Conservation (phyloP, 2,329 filamentous ascomycete genomes). For the Cordyceps fumosorosea region DNA sequence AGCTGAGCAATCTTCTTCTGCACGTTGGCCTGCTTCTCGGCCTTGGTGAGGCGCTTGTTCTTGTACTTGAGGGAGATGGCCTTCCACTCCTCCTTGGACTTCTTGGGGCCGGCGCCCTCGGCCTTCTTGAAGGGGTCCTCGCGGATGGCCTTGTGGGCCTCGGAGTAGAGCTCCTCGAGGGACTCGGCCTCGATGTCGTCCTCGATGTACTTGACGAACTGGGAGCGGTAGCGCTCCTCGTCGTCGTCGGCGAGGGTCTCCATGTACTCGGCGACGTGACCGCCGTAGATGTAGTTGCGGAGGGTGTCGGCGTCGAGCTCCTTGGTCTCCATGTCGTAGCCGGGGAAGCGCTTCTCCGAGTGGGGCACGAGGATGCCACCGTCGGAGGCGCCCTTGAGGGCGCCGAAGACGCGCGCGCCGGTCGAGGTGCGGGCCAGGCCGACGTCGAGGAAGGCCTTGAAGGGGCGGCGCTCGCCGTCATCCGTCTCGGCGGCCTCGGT, state of each 20-base stretch:
- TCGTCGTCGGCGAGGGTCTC: slow-evolving; percentile 98
- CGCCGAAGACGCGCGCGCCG: slow-evolving; percentile 97
- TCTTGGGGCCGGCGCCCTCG: slow-evolving; percentile 69
- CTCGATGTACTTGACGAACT: slow-evolving; percentile 97
- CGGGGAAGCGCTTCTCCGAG: slow-evolving; percentile 99
- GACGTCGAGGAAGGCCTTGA: slow-evolving; percentile 99
- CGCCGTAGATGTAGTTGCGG: slow-evolving; percentile 98
- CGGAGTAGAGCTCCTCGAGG: slow-evolving; percentile 91
- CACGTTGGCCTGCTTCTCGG: slow-evolving; percentile 74
- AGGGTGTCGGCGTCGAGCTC: slow-evolving; percentile 96
- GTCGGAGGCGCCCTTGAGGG: slow-evolving; percentile 99
- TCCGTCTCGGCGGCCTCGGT: slow-evolving; percentile 91
- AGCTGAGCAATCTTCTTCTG: slow-evolving; percentile 88
- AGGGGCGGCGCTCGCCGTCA: slow-evolving; percentile 90
- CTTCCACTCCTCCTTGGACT: slow-evolving; percentile 97
- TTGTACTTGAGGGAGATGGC: slow-evolving; percentile 87
- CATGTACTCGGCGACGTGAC: slow-evolving; percentile 99
- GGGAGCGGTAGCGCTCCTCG: slow-evolving; percentile 98
- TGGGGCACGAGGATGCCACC: slow-evolving; percentile 95
- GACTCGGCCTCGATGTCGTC: slow-evolving; percentile 94
- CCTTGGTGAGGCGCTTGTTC: slow-evolving; percentile 70
- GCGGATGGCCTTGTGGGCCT: slow-evolving; percentile 94
- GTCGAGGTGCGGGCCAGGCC: slow-evolving; percentile 96
- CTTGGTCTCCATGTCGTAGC: slow-evolving; percentile 94
- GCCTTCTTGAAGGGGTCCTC: slow-evolving; percentile 97